Conservation (phyloP, 2,329 filamentous ascomycete species). For the Paramyrothecium sp. region DNA sequence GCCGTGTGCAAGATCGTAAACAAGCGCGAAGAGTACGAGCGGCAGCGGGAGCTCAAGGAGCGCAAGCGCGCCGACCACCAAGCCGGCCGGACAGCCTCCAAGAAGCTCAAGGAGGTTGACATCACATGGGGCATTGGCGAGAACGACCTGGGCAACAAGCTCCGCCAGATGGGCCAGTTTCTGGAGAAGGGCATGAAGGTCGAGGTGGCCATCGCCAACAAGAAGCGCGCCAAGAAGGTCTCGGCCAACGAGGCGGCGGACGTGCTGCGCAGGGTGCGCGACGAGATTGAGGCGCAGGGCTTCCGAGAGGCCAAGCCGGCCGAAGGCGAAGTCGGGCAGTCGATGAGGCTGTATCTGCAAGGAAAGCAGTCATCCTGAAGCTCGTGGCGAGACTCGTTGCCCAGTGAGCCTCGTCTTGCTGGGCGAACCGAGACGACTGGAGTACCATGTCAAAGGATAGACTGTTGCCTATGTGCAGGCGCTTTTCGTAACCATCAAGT, state of each 20-base stretch:
- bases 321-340: slow-evolving; percentile 43
- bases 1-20: slow-evolving; percentile 73
- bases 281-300: slow-evolving; percentile 28
- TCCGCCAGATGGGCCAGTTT: slow-evolving; percentile 68
- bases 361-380: slow-evolving; percentile 11
- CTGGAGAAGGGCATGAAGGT: slow-evolving; percentile 73
- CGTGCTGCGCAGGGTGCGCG: slow-evolving; percentile 46
- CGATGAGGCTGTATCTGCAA: slow-evolving; percentile 43
- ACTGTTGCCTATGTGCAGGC: slow-evolving; percentile 14
- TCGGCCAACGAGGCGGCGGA: slow-evolving; percentile 60
- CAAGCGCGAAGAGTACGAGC: slow-evolving; percentile 49
- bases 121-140: slow-evolving; percentile 82
- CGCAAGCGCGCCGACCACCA: slow-evolving; percentile 16
- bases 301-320: slow-evolving; percentile 43
- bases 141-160: slow-evolving; percentile 71
- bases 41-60: slow-evolving; percentile 39
- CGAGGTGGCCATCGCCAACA: slow-evolving; percentile 66
- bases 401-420: too few species aligned
- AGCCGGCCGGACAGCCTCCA: slow-evolving; percentile 18
- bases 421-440: too few species aligned
- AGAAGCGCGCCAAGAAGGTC: slow-evolving; percentile 60
- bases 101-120: slow-evolving; percentile 72
- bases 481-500: slow-evolving; percentile 1
- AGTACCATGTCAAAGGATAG: too few species aligned
- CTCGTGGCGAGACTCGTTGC: too few species aligned